Evolutionary conservation across 371 early-diverging fungal species (phyloP), one percentile per base, ranked within the genome.

Genomic region (Saksenaea vasiformis): DNA sequence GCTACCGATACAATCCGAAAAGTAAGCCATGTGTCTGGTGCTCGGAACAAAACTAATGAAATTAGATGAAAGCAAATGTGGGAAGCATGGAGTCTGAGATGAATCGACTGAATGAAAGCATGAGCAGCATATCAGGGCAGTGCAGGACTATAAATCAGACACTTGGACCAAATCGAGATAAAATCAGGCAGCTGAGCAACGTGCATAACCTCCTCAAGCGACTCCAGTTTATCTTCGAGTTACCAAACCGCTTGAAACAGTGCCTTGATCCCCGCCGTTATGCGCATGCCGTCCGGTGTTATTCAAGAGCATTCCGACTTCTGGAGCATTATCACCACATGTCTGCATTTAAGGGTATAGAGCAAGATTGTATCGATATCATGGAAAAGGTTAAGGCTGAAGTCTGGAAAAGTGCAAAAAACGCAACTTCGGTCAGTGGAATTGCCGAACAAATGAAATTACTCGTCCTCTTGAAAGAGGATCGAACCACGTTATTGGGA

Each of bases 1-100:
- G 98, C 98, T 1, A 93, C 95, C 0, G 95, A 95, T 62, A 95
- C 97, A 0, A 93, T 97, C 38, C 72, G 85, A 58, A 88, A 86
- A 74, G 87, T 83, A 78, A 22, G 19, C 3, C 4, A 36, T 14
- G 24, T 2, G 38, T 0, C 22, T 19, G 11, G 2, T 57, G 1
- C 38, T 34, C 9, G 15, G 15, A 54, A 28, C 19, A 31, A 39
- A 60, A 13, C n/a, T 31, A 34, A 17, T 56, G 4, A 0, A 34
- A 14, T 51, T 70, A 91, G 88, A 92, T 93, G 91, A 85, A 85
- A 68, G 78, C 77, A 5, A 90, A 89, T 68, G 90, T 92, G 15
- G 90, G 90, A 44, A 78, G 82, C 64, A 91, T 95, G 88, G 91
- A 93, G 62, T 82, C 83, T 0, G 90, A 94, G 70, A 90, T 94